Evolutionary conservation across 1,139 yeast genomes (phyloP), one percentile per base, ranked within the genome.

Genomic region (Geotrichum bryndzae): DNA sequence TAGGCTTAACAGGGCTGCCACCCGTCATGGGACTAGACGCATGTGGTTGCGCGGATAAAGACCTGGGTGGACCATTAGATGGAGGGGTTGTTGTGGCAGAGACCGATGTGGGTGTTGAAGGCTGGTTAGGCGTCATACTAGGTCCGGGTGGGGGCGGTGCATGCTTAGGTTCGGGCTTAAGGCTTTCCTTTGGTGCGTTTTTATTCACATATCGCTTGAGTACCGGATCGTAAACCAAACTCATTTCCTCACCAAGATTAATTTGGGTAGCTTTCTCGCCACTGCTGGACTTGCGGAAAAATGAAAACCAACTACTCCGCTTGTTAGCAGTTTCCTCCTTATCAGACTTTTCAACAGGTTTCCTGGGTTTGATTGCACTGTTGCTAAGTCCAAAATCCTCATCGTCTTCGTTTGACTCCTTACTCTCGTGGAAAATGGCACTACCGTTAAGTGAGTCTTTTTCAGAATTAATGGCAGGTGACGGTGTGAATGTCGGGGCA

Each of bases 201-300:
- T 84, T 84, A 70, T 90, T 87, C 60, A 94, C 84, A 97, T 97
- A 94, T 70, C 96, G 82, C 71, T 88, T 87, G 70, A 89, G 82
- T 64, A 87, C 84, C 69, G 90, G 95, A 75, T 92, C 97, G 72
- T 85, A 95, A 68, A 84, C 84, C 69, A 94, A 87, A 50, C 83
- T 79, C 70, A 81, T 88, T 66, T 85, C 83, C 63, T 88, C 91
- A 10, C 99, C 99, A 65, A 94, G 77, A 69, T 94, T 91, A 45
- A 97, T 98, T 68, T 84, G 83, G 64, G 85, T 81, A 0, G 95
- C 89, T 71, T 88, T 89, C 57, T 85, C 86, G 60, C 84, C 83
- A 56, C 73, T 69, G 7, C 64, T 63, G 22, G 65, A 59, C 50
- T 68, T 66, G 58, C 70, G 66, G 66, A 74, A 74, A 81, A 85